Conservation (phyloP, 108 stramenopile species). For the Aurantiochytrium sp. region DNA sequence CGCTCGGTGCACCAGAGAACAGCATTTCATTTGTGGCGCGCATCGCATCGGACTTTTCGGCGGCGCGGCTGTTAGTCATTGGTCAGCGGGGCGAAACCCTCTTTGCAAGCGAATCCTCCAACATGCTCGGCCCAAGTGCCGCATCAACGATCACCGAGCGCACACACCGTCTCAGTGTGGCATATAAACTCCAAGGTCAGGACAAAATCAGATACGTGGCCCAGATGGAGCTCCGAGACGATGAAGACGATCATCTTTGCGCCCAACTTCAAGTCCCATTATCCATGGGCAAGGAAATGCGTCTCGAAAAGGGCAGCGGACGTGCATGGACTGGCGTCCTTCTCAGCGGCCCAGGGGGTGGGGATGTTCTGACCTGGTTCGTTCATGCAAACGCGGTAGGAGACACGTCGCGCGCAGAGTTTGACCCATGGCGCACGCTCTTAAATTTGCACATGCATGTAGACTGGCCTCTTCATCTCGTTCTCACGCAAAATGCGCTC, state of each 20-base stretch:
- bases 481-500: neutral
- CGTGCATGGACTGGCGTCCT: neutral
- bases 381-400: neutral
- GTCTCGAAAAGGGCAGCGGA: neutral
- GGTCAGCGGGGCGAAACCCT: neutral
- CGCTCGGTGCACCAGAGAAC: neutral
- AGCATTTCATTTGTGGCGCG: neutral
- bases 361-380: neutral
- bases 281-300: neutral
- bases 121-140: neutral
- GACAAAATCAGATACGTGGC: neutral
- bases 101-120: neutral
- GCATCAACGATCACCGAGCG: neutral
- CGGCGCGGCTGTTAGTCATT: neutral
- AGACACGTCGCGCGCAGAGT: neutral
- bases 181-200: neutral
- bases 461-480: constrained; percentile 6
- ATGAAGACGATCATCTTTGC: neutral
- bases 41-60: neutral
- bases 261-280: neutral
- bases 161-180: neutral
- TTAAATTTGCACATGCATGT: neutral
- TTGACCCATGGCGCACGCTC: neutral
- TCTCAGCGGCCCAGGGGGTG: neutral
- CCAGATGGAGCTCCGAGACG: neutral